These are phyloP conservation scores for Populus alba DNA, from an alignment of 345 rosid genomes.

Conservation along the genomic window DNA sequence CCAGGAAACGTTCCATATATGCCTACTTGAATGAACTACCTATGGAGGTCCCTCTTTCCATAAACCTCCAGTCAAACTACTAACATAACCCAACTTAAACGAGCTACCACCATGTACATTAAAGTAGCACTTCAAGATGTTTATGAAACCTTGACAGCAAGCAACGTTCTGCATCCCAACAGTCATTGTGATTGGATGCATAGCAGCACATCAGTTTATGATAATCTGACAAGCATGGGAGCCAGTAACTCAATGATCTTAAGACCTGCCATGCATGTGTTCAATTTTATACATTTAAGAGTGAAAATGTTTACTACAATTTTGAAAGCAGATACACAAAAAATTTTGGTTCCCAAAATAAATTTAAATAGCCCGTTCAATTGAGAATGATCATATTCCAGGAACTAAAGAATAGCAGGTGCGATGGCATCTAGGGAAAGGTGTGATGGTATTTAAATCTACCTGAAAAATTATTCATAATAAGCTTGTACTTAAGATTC, in stretches of 20 bases:
- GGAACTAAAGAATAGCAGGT: neutral
- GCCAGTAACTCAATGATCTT: neutral
- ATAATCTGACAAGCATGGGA: neutral
- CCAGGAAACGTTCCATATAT: neutral
- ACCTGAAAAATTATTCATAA: constrained; percentile 53
- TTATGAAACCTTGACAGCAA: neutral
- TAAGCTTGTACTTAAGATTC: constrained; percentile 47
- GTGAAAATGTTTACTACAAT: neutral
- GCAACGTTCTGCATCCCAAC: neutral
- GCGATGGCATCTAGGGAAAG: neutral
- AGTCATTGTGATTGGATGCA: neutral
- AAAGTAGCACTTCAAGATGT: neutral
- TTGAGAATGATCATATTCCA: neutral
- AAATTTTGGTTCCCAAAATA: neutral
- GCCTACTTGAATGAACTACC: neutral
- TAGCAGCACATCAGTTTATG: neutral
- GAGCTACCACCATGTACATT: neutral
- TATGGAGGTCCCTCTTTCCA: neutral
- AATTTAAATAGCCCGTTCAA: neutral
- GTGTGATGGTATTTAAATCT: constrained; percentile 13
- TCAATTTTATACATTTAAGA: neutral
- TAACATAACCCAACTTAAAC: no score
- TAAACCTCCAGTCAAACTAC: neutral
- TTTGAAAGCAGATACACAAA: neutral
- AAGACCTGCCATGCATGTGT: neutral